Evolutionary conservation across 2,329 filamentous ascomycete genomes (phyloP).

Genomic region (Tolypocladium tropicale): DNA sequence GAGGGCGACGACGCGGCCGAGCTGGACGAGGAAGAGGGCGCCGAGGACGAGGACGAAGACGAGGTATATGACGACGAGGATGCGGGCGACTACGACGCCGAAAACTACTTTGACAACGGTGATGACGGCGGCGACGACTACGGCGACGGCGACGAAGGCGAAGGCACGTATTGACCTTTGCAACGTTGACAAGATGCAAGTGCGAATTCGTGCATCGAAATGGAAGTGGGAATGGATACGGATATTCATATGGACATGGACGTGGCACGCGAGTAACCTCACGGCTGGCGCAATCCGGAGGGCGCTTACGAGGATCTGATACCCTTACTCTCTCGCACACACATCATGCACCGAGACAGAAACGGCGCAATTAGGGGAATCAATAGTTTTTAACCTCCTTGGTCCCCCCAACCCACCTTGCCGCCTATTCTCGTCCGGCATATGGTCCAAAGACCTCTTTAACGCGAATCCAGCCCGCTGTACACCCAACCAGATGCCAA

Average conservation of each 20-base stretch:
- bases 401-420: neutral
- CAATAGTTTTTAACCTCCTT: neutral
- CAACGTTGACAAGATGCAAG: neutral
- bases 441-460: no score
- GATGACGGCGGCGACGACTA: constrained; percentile 44
- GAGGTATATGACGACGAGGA: constrained; percentile 47
- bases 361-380: neutral
- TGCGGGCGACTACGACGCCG: constrained; percentile 51
- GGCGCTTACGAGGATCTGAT: neutral
- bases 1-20: constrained; percentile 38
- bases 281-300: neutral
- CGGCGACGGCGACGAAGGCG: constrained; percentile 40
- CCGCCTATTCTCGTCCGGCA: neutral
- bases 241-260: neutral
- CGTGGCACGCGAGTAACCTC: neutral
- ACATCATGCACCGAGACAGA: neutral
- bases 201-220: no score
- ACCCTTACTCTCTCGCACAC: neutral
- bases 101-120: constrained; percentile 49
- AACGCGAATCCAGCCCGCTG: neutral
- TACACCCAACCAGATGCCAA: neutral
- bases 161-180: constrained; percentile 25
- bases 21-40: constrained; percentile 39
- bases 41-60: constrained; percentile 35
- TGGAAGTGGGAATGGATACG: no score